Percentiles rank a stretch among this genome's conserved stretches.
phyloP scores from a whole-genome alignment of 768 basidiomycete genomes.

The Xanthoconium stramineum region DNA sequence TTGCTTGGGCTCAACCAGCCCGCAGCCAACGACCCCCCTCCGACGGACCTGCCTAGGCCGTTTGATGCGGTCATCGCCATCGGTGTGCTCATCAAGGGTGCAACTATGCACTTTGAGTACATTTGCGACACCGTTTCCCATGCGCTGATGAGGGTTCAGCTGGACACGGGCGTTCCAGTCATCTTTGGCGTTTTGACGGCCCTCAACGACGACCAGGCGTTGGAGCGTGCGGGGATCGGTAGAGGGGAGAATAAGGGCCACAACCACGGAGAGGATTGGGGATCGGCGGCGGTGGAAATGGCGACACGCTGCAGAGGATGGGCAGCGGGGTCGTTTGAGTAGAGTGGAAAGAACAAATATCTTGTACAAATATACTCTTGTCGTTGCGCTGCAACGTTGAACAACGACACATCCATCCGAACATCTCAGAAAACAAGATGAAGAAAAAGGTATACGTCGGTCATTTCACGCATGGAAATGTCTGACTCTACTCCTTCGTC shows the following conservation, averaged over 20 bases:
- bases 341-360: neutral
- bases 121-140: conserved; percentile 93
- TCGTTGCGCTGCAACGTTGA: too few species aligned
- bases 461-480: neutral
- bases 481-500: neutral
- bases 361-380: neutral
- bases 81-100: conserved; percentile 96
- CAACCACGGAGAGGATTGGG: conserved; percentile 99
- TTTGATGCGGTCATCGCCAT: conserved; percentile 97
- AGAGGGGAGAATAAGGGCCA: conserved; percentile 71
- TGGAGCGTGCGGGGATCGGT: conserved; percentile 90
- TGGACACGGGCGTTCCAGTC: conserved; percentile 91
- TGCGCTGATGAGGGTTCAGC: conserved; percentile 90
- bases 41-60: conserved; percentile 49
- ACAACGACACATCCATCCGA: neutral
- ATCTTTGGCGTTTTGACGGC: conserved; percentile 96
- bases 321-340: conserved; percentile 62
- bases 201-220: conserved; percentile 89
- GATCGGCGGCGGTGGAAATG: conserved; percentile 95
- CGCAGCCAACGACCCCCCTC: conserved; percentile 27
- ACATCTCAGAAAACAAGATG: conserved; percentile 12
- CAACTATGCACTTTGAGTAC: conserved; percentile 99
- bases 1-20: conserved; percentile 56
- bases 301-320: conserved; percentile 62
- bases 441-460: conserved; percentile 30